Percentiles rank a stretch among this genome's conserved stretches.
These are phyloP conservation scores for Phlebiopsis flavidoalba DNA, from an alignment of 768 basidiomycete genomes.

Conservation along the genomic window DNA sequence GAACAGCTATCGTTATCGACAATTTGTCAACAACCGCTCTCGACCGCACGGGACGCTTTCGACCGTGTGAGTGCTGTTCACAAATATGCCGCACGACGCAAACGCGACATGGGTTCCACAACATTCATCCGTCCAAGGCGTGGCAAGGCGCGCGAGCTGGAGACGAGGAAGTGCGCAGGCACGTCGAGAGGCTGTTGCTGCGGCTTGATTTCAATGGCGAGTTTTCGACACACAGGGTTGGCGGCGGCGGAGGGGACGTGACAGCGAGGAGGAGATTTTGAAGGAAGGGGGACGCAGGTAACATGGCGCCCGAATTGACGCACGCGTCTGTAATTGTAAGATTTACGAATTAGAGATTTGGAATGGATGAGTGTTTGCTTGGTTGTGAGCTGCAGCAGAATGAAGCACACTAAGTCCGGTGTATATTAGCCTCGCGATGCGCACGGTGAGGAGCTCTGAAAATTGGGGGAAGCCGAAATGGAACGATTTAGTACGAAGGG, in stretches of 20 bases:
- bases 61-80: slow-evolving; percentile 58
- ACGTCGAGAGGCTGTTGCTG: slow-evolving; percentile 77
- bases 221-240: slow-evolving; percentile 47
- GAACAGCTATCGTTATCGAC: slow-evolving; percentile 73
- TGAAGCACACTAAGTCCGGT: neutral
- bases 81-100: slow-evolving; percentile 51
- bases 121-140: slow-evolving; percentile 50
- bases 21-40: slow-evolving; percentile 68
- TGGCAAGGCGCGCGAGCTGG: slow-evolving; percentile 48
- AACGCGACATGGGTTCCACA: slow-evolving; percentile 36
- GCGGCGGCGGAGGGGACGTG: slow-evolving; percentile 36
- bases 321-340: neutral
- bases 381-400: neutral
- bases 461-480: slow-evolving; percentile 3
- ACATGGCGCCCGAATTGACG: neutral
- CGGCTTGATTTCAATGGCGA: slow-evolving; percentile 82
- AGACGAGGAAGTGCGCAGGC: slow-evolving; percentile 67
- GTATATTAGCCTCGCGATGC: neutral
- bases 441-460: neutral
- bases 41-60: too few species aligned
- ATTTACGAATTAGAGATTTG: neutral
- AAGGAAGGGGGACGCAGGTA: slow-evolving; percentile 24
- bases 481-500: slow-evolving; percentile 1
- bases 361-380: neutral
- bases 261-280: slow-evolving; percentile 25